Base-by-base conservation (phyloP, 202 grass and related monocot genomes). In the Schoenoplectus triqueter region DNA sequence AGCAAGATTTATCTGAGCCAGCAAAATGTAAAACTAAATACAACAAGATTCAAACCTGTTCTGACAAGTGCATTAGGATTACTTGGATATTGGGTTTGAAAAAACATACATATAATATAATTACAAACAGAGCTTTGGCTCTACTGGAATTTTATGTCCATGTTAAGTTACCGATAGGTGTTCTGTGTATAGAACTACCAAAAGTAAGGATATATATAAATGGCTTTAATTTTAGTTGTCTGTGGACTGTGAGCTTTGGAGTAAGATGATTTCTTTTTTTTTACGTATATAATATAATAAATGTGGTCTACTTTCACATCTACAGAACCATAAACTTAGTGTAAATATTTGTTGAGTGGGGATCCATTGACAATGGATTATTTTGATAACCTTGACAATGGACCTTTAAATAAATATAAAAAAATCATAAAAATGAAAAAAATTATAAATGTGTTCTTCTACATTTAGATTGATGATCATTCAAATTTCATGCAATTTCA, bases 1-100 rank as follows among this genome's bases (percentile, higher is more conserved):
- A 88, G 88, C 11, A 86, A 90, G 21, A 89, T 90, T 82, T 95
- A 93, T 85, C 89, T 95, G 18, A 42, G 57, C 10, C 73, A 87
- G 71, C 93, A 95, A 85, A 90, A 91, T 76, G 89, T 95, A 55
- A 9, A 88, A 50, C 80, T 95, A 41, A 5, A 90, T 84, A 52
- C 86, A 21, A 56, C 47, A 0, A 62, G 93, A 0, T 95, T 95
- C 86, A 77, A 83, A 64, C 86, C 86, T 7, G 83, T 91, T 22
- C 91, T 95, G 1, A 45, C 20, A 6, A 83, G 84, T 85, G 93
- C 86, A 55, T 39, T 95, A 9, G 50, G 87, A 79, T 83, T 86
- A 78, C 64, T 96, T 47, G 85, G 85, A 73, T 83, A 88, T 20
- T n/a, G 56, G 7, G 18, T 64, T 55, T 83, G 14, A 66, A 77